Percentiles rank a stretch among this genome's conserved stretches.
Conservation (phyloP, 495 filamentous ascomycete species). For the Xylaria acuta region DNA sequence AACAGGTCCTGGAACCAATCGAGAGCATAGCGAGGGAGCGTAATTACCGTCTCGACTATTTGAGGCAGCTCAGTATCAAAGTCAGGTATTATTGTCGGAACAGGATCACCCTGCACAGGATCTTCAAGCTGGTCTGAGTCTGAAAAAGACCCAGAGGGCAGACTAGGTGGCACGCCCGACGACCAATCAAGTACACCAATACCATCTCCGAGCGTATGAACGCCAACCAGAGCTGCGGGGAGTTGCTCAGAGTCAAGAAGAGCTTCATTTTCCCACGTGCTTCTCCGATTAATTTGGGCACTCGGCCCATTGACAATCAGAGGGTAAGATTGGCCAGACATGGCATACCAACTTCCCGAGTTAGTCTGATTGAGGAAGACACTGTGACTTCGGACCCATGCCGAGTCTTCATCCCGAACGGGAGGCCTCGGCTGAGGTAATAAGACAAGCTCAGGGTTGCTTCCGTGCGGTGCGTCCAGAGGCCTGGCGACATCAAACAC, state of each 20-base stretch:
- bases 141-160: constrained; percentile 35
- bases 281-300: constrained; percentile 69
- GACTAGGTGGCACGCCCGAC: constrained; percentile 30
- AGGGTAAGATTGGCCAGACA: constrained; percentile 90
- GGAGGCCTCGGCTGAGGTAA: constrained; percentile 86
- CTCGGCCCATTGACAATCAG: constrained; percentile 73
- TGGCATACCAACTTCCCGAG: constrained; percentile 87
- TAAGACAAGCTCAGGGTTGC: constrained; percentile 70
- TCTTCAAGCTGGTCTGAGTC: constrained; percentile 30
- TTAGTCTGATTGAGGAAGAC: constrained; percentile 90
- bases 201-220: constrained; percentile 50
- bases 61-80: constrained; percentile 34
- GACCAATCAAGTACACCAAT: constrained; percentile 33
- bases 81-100: constrained; percentile 32
- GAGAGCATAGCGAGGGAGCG: constrained; percentile 44
- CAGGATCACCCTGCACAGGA: constrained; percentile 23
- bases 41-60: constrained; percentile 45
- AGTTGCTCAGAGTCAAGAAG: constrained; percentile 41
- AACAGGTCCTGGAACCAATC: constrained; percentile 50
- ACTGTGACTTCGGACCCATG: constrained; percentile 64
- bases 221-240: constrained; percentile 52
- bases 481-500: constrained; percentile 91
- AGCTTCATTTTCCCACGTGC: constrained; percentile 51
- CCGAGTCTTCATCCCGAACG: constrained; percentile 58
- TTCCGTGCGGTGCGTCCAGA: constrained; percentile 59